Evolutionary conservation across 768 basidiomycete species (phyloP).

Genomic region (Serendipita sp.): DNA sequence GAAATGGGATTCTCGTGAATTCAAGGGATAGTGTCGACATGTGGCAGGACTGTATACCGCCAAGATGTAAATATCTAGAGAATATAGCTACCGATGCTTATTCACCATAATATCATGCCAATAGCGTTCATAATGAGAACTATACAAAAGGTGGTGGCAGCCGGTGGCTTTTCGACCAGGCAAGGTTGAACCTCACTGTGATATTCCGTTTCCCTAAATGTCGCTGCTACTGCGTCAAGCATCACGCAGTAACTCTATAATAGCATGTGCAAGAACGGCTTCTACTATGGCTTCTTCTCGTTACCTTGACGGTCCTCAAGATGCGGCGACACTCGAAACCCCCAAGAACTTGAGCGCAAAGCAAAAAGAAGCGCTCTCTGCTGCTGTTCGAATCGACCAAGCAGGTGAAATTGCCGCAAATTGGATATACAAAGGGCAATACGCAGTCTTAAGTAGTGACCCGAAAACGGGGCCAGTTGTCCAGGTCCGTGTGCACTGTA

Average conservation of each 20-base stretch:
- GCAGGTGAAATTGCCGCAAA: slow-evolving; percentile 93
- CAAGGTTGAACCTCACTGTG: neutral
- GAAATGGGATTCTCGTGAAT: slow-evolving; percentile 46
- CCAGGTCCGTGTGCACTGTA: slow-evolving; percentile 33
- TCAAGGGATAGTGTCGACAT: too few relatives aligned
- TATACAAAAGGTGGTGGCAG: too few relatives aligned
- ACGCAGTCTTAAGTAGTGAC: slow-evolving; percentile 51
- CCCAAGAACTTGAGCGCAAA: slow-evolving; percentile 33
- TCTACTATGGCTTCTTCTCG: slow-evolving; percentile 13
- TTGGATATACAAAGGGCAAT: slow-evolving; percentile 85
- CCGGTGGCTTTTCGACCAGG: neutral
- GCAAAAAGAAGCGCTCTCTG: slow-evolving; percentile 38
- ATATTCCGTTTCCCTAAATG: neutral
- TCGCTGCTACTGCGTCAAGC: neutral
- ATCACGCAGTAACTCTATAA: neutral
- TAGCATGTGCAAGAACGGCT: neutral
- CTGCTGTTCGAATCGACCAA: slow-evolving; percentile 78
- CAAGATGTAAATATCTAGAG: too few relatives aligned
- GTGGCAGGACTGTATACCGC: too few relatives aligned
- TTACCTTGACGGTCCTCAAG: slow-evolving; percentile 15
- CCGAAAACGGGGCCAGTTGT: slow-evolving; percentile 43
- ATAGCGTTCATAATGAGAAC: too few relatives aligned
- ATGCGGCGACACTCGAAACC: slow-evolving; percentile 19
- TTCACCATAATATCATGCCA: too few relatives aligned
- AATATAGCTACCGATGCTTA: too few relatives aligned